phyloP scores from a whole-genome alignment of 371 early-diverging fungal species.

The Syncephalis fuscata region DNA sequence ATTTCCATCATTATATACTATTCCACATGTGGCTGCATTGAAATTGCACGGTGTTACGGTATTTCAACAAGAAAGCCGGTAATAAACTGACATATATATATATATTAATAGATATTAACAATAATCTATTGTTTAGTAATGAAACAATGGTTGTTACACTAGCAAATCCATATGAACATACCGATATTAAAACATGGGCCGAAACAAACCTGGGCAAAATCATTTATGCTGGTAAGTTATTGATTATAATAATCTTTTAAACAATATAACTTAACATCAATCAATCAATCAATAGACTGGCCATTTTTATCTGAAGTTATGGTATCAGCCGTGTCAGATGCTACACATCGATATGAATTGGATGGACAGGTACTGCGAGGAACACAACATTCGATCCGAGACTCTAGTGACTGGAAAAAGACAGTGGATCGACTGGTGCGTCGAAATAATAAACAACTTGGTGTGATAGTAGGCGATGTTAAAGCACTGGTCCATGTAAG shows the following conservation, averaged over 20 bases:
- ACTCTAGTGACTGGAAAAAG: constrained; percentile 31
- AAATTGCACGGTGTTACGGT: constrained; percentile 66
- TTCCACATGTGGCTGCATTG: constrained; percentile 47
- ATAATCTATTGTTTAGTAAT: constrained; percentile 14
- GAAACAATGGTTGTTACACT: constrained; percentile 67
- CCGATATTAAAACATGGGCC: constrained; percentile 28
- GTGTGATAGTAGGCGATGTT: constrained; percentile 47
- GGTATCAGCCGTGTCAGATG: constrained; percentile 60
- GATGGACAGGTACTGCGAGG: constrained; percentile 18
- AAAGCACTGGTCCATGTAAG: constrained; percentile 51
- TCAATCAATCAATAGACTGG: constrained; percentile 26
- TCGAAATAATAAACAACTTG: constrained; percentile 33
- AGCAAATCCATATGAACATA: constrained; percentile 27
- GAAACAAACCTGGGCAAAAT: constrained; percentile 29
- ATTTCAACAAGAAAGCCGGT: constrained; percentile 61
- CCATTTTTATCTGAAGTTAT: constrained; percentile 73
- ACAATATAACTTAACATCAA: too few species aligned
- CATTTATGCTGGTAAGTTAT: constrained; percentile 31
- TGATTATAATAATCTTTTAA: neutral
- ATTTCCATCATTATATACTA: constrained; percentile 74
- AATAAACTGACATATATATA: constrained; percentile 4
- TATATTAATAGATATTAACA: too few species aligned
- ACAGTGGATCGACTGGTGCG: constrained; percentile 37
- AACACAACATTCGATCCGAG: constrained; percentile 22
- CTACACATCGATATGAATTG: constrained; percentile 39